Evolutionary conservation across 1,284 basidiomycete genomes (phyloP).

Genomic region (Cryptococcus sp.): DNA sequence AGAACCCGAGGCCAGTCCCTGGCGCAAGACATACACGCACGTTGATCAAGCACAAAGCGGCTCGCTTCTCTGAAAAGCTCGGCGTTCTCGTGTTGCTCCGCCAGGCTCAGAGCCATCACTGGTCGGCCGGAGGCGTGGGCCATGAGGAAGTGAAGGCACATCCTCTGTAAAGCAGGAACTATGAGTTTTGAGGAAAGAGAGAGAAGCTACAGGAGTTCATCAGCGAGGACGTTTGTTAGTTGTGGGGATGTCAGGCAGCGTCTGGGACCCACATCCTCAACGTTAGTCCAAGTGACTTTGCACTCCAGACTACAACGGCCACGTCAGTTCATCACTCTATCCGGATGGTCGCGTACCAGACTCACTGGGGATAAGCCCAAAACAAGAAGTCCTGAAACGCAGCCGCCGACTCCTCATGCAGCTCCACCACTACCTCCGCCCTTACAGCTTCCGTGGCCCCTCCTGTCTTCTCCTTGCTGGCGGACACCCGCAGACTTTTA

Average conservation of each 20-base stretch:
- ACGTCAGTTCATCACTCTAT: background rate
- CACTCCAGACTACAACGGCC: constrained; percentile 64
- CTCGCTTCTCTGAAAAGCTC: constrained; percentile 84
- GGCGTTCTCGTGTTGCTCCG: constrained; percentile 78
- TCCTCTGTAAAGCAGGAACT: constrained; percentile 70
- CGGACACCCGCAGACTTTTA: background rate
- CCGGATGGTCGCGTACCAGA: background rate
- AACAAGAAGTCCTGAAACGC: constrained; percentile 49
- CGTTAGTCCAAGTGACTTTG: constrained; percentile 89
- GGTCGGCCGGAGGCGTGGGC: constrained; percentile 86
- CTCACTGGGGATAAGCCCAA: constrained; percentile 47
- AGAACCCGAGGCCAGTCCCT: background rate
- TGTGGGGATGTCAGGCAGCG: background rate
- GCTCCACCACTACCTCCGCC: constrained; percentile 37
- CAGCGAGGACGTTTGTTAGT: background rate
- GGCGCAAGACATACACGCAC: constrained; percentile 36
- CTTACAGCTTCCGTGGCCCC: background rate
- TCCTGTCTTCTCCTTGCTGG: too few species aligned
- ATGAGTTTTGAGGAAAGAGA: constrained; percentile 52
- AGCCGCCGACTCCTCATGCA: constrained; percentile 38
- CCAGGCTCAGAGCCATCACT: constrained; percentile 84
- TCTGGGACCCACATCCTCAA: constrained; percentile 58
- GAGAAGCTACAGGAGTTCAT: constrained; percentile 25
- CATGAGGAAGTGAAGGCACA: constrained; percentile 79
- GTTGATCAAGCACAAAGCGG: constrained; percentile 83